Base-by-base conservation (phyloP, 2,329 filamentous ascomycete genomes). In the Fusarium neocosmosporiellum region DNA sequence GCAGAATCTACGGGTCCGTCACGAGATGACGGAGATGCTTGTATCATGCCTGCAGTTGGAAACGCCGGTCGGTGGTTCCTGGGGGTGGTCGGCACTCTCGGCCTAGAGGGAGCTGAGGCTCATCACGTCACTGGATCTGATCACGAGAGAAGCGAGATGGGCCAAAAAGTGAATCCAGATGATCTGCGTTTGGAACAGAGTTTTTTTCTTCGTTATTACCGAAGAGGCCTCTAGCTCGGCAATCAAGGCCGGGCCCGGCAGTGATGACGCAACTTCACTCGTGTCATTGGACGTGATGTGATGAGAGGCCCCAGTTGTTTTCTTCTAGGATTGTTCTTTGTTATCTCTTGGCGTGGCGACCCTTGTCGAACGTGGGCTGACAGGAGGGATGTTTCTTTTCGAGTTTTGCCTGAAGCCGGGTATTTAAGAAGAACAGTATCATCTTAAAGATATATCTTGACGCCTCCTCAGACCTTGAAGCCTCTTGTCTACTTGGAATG, bases 311-410 rank as follows among this genome's bases (percentile, higher is more conserved):
- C 71, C 71, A 68, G 33, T 71, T 36, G 16, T 73, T 73, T 73
- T 57, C 70, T 71, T 73, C 71, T 64, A 62, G 22, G 24, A 1
- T 13, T 18, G 24, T 73, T 73, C 70, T 27, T 69, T 29, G 2
- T 16, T n/a, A 62, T 73, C 63, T 73, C 70, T 73, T 73, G 70
- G 70, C 59, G 66, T 39, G 50, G 57, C 55, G 67, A 73, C 73
- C 67, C 59, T 63, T 59, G 70, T 60, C 1, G 61, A 59, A 46
- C 36, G 29, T 67, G 66, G 53, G 22, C 41, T 20, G 41, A 60
- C 14, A 13, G 10, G 10, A 29, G 46, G 33, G 16, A 14, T 34
- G 53, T 55, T 22, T 55, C 14, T 27, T 20, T 55, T 34, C 10
- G n/a, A 34, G 16, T 33, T 22, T 55, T 34, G 33, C 22, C n/a